Evolutionary conservation across 1,284 basidiomycete genomes (phyloP), one percentile per base, ranked within the genome.

Genomic region (Cystobasidiaceae sp.): DNA sequence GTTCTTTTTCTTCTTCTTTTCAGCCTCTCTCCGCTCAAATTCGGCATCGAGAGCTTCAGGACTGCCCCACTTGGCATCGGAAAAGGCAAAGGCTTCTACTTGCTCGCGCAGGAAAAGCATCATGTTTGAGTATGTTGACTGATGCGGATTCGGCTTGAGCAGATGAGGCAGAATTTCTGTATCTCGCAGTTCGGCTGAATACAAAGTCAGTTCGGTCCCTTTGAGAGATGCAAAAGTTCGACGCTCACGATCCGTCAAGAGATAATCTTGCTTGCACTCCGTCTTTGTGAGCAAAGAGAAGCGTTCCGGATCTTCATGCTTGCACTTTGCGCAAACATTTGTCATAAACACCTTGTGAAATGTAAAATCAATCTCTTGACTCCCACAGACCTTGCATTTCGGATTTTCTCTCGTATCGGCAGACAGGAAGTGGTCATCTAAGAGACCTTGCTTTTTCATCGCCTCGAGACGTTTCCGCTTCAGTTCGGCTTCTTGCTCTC

Each of bases 201-300:
- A 34, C 34, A 32, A 25, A 57, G 27, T n/a, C 8, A 52, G 46
- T 2, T 17, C 23, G 17, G 34, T 30, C 27, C 13, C 17, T 27
- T 7, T 25, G 19, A n/a, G 17, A 19, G 25, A 23, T 46, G 34
- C 8, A 41, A 33, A 37, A 43, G 46, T 43, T 8, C 48, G 61
- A 5, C 3, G 52, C 81, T 61, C 60, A 90, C 91, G 73, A 55
- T 78, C 77, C n/a, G 77, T 78, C 17, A 78, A 68, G 11, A 78
- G 70, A 67, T 78, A 78, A 67, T 78, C 77, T 81, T 93, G 89
- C 78, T 96, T 97, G 78, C 93, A 97, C 77, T 99, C 96, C 0
- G 96, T 97, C 81, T 99, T 99, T 0, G 96, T 99, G 56, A 99
- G 79, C 1, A 98, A 80, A 76, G 90, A 91, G 77, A 97, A 99